phyloP scores from a whole-genome alignment of 176 grass and related monocot genomes.

The Oryza rufipogon region DNA sequence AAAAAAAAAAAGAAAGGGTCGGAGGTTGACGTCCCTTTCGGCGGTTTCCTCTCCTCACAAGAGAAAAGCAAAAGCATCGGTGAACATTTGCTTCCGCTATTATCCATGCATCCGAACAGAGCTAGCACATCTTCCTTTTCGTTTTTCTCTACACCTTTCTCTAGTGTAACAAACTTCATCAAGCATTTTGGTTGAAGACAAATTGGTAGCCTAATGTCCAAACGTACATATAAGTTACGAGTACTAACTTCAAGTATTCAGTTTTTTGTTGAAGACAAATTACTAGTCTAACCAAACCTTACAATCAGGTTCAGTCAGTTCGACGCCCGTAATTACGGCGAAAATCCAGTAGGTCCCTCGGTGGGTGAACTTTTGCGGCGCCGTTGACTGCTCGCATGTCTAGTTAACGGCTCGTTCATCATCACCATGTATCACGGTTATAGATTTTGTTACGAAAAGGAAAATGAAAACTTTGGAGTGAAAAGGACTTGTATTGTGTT shows the following conservation, averaged over 20 bases:
- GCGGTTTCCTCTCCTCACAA: neutral
- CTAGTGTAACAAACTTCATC: neutral
- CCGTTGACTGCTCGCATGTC: constrained; percentile 18
- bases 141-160: neutral
- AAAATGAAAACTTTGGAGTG: constrained; percentile 29
- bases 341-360: constrained; percentile 2
- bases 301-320: constrained; percentile 1
- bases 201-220: no score
- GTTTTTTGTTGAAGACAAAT: neutral
- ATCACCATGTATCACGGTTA: constrained; percentile 24
- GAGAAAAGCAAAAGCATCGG: neutral
- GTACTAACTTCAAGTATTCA: neutral
- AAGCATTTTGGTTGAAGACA: neutral
- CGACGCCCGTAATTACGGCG: constrained; percentile 44
- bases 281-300: neutral
- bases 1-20: no score
- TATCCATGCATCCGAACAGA: neutral
- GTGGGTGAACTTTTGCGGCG: constrained; percentile 34
- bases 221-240: neutral
- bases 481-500: constrained; percentile 26
- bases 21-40: neutral
- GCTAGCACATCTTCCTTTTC: neutral
- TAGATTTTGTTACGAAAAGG: neutral
- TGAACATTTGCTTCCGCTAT: neutral
- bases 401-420: constrained; percentile 8